These are phyloP conservation scores for Cercospora sp. DNA, from an alignment of 2,329 filamentous ascomycete species.

Conservation along the genomic window DNA sequence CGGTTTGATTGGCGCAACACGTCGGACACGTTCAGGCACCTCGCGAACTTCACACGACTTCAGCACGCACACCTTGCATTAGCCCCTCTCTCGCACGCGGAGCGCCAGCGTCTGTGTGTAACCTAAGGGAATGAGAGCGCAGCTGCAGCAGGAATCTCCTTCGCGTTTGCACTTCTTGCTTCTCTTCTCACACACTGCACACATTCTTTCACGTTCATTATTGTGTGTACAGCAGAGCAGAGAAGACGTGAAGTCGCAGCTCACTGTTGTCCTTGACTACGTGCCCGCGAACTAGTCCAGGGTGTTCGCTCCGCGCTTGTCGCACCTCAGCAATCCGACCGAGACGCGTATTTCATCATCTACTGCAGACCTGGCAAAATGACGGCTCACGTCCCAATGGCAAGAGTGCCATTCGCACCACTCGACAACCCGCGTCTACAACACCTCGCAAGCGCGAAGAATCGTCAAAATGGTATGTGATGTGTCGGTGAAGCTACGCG, in stretches of 20 bases:
- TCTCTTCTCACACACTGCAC: background rate
- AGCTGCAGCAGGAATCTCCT: background rate
- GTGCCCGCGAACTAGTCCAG: slow-evolving; percentile 11
- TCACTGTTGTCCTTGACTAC: slow-evolving; percentile 14
- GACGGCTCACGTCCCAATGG: slow-evolving; percentile 37
- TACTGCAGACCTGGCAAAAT: slow-evolving; percentile 14
- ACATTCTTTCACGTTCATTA: background rate
- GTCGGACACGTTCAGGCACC: slow-evolving; percentile 10
- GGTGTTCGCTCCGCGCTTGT: background rate
- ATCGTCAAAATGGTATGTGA: slow-evolving; percentile 64
- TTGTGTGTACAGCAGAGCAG: background rate
- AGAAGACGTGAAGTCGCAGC: background rate
- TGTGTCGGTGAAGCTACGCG: background rate
- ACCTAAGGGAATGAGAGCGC: background rate
- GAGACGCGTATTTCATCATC: background rate
- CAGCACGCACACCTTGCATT: slow-evolving; percentile 20
- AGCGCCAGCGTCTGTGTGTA: background rate
- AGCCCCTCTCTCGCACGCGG: slow-evolving; percentile 1
- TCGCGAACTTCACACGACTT: slow-evolving; percentile 25
- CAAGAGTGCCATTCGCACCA: slow-evolving; percentile 73
- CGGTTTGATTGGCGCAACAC: slow-evolving; percentile 15
- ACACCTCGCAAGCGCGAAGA: slow-evolving; percentile 72
- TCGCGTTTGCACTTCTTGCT: background rate
- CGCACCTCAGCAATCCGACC: slow-evolving; percentile 2
- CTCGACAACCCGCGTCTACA: slow-evolving; percentile 69